phyloP scores from a whole-genome alignment of 2,329 filamentous ascomycete species.

The Botrytis medusae region DNA sequence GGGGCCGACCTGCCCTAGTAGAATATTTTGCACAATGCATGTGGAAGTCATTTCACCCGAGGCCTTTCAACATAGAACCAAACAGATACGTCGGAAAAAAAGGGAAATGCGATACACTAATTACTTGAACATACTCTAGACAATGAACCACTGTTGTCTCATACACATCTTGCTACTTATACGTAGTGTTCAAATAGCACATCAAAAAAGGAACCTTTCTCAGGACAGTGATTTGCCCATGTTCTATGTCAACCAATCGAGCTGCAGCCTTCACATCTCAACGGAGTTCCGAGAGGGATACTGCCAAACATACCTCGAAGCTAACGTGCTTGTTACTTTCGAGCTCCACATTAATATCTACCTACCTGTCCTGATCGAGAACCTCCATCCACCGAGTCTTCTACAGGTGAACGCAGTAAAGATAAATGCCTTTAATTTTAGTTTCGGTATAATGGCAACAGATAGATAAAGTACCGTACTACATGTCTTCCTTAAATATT shows the following conservation, averaged over 20 bases:
- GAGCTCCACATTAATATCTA: not conserved
- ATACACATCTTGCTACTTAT: not conserved
- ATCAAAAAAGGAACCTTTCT: not conserved
- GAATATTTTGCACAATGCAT: not conserved
- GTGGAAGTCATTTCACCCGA: not conserved
- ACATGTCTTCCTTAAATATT: constrained; percentile 3
- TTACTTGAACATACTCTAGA: not conserved
- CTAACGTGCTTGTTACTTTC: not conserved
- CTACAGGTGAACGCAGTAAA: not conserved
- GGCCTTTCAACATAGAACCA: not conserved
- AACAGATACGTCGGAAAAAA: not conserved
- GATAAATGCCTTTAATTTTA: constrained; percentile 14
- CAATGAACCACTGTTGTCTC: not conserved
- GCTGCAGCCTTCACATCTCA: not conserved
- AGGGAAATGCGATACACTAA: not conserved
- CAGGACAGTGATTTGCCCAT: not conserved
- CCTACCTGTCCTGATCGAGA: not conserved
- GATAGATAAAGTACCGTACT: constrained; percentile 12
- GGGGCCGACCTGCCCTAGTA: not conserved
- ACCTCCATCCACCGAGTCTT: not conserved
- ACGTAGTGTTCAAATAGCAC: not conserved
- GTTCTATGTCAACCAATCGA: not conserved
- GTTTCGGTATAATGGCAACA: constrained; percentile 6
- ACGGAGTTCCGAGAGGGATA: not conserved
- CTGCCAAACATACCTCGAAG: not conserved